Percentiles rank a stretch among this genome's conserved stretches.
Conservation (phyloP, 257 asterid genomes). For the Solanum sparsipilum region DNA sequence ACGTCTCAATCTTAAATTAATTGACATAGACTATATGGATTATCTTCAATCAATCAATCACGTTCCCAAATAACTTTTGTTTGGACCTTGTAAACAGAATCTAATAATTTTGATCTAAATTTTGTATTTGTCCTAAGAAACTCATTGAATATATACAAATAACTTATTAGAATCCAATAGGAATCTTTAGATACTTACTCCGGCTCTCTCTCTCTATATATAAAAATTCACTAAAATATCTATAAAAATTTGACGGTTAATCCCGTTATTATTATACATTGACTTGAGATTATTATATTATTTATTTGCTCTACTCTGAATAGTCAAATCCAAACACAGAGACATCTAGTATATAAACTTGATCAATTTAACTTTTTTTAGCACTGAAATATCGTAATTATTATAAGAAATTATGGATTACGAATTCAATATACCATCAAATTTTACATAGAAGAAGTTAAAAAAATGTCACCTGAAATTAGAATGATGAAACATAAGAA, state of each 20-base stretch:
- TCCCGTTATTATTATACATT: background rate
- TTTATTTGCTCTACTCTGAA: background rate
- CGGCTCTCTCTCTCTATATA: background rate
- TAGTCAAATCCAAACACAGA: background rate
- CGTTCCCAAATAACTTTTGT: background rate
- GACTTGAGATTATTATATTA: background rate
- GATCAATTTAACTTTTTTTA: no score
- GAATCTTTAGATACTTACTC: background rate
- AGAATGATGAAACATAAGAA: conserved; percentile 1
- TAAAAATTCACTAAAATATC: background rate
- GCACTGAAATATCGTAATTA: background rate
- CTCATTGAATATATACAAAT: no score
- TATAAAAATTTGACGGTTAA: background rate
- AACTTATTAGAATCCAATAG: background rate
- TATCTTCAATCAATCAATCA: no score
- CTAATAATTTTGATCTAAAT: background rate
- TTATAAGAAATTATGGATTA: background rate
- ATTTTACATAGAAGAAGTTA: background rate
- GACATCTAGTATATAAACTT: no score
- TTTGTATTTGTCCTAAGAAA: no score
- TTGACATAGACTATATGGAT: conserved; percentile 15
- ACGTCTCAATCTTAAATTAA: conserved; percentile 31
- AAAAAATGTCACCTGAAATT: conserved; percentile 14
- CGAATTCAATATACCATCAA: background rate
- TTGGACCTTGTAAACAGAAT: background rate